phyloP scores from a whole-genome alignment of 2,329 filamentous ascomycete genomes.

The Pseudonectria buxi region DNA sequence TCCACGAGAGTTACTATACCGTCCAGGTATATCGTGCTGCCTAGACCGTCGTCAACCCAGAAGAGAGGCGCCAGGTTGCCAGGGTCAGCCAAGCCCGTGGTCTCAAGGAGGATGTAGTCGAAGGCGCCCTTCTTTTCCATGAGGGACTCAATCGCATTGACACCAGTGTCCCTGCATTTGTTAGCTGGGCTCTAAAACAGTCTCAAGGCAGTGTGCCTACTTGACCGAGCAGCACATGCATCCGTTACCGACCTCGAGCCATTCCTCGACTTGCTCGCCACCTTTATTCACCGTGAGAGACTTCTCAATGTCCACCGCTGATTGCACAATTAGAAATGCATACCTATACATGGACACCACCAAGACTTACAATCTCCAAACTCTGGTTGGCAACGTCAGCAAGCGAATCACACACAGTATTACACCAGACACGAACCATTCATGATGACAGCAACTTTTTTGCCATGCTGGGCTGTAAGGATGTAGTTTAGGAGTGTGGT shows the following conservation, averaged over 20 bases:
- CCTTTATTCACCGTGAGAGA: constrained; percentile 85
- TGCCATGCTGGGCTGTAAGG: constrained; percentile 87
- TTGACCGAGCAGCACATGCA: constrained; percentile 98
- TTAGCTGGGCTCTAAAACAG: constrained; percentile 16
- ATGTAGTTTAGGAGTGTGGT: constrained; percentile 96
- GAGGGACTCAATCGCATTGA: constrained; percentile 88
- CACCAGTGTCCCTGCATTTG: constrained; percentile 67
- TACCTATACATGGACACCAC: not conserved
- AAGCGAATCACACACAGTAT: not conserved
- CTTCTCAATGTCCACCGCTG: constrained; percentile 91
- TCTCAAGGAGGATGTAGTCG: constrained; percentile 96
- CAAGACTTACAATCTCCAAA: constrained; percentile 66
- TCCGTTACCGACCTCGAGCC: constrained; percentile 92
- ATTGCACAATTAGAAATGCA: constrained; percentile 7
- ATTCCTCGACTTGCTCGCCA: constrained; percentile 79
- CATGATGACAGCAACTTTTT: constrained; percentile 96
- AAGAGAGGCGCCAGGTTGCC: constrained; percentile 94
- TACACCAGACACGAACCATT: constrained; percentile 51
- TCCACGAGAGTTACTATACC: constrained; percentile 95
- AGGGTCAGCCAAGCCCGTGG: constrained; percentile 88
- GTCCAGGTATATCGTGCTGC: constrained; percentile 92
- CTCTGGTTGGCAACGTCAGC: constrained; percentile 42
- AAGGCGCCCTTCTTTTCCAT: constrained; percentile 93
- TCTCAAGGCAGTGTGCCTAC: constrained; percentile 34
- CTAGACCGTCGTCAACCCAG: constrained; percentile 94